A percentile compares a stretch with the other conserved stretches of the same genome.
Evolutionary conservation across 164 flowering plant genomes (phyloP).

Genomic region (Piper longum): DNA sequence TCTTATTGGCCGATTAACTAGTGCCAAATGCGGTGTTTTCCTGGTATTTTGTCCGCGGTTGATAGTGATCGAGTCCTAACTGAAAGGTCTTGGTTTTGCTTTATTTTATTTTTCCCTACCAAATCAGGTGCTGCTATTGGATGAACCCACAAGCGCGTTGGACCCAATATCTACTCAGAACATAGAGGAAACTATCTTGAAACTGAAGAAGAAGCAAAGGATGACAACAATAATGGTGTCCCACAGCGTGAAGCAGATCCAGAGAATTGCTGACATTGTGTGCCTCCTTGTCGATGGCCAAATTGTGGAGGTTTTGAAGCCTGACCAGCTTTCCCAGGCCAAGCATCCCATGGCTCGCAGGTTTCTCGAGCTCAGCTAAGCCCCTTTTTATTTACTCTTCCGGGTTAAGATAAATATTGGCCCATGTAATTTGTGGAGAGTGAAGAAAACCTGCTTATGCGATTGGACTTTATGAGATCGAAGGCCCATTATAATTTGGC

Average conservation of each 20-base stretch:
- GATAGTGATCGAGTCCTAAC: too few species aligned
- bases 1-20: too few species aligned
- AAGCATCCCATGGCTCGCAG: constrained; percentile 18
- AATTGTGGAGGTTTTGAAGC: constrained; percentile 19
- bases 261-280: constrained; percentile 19
- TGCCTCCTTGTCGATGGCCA: constrained; percentile 21
- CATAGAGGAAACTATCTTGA: constrained; percentile 18
- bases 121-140: constrained; percentile 17
- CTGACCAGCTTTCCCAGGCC: constrained; percentile 13
- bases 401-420: too few species aligned
- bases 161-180: constrained; percentile 23
- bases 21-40: too few species aligned
- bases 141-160: constrained; percentile 24
- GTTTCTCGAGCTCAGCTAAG: constrained; percentile 19
- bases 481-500: too few species aligned
- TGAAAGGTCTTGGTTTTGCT: too few species aligned
- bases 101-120: neutral
- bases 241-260: constrained; percentile 24
- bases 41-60: too few species aligned
- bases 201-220: constrained; percentile 10
- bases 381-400: too few species aligned
- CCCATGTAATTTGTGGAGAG: too few species aligned
- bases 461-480: too few species aligned
- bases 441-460: too few species aligned
- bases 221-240: constrained; percentile 18